These are phyloP conservation scores for Syzygium syzygioides DNA, from an alignment of 441 rosid species.

Conservation along the genomic window DNA sequence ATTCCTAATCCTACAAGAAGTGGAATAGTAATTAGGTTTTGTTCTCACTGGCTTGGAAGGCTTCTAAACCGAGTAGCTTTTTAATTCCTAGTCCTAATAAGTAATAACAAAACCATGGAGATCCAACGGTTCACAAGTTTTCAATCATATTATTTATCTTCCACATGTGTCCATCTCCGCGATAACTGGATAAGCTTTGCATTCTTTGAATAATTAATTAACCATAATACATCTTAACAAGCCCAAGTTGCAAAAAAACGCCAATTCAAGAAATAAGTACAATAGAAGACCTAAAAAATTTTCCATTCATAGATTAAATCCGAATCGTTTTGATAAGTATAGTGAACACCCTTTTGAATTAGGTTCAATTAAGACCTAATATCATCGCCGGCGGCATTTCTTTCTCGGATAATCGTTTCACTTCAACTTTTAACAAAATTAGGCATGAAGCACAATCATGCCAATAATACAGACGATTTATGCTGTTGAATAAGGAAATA, in stretches of 20 bases:
- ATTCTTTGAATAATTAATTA: not conserved
- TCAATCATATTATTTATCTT: not conserved
- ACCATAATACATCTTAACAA: not conserved
- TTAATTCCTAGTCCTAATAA: not conserved
- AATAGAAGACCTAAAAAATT: not conserved
- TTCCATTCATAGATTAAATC: not conserved
- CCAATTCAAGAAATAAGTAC: not conserved
- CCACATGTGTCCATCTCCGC: not conserved
- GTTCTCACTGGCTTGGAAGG: not conserved
- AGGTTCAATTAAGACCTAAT: not conserved
- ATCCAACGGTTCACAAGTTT: not conserved
- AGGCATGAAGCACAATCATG: not conserved
- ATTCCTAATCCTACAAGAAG: not conserved
- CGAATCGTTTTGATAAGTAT: not conserved
- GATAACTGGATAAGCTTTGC: not conserved
- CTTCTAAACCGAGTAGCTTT: not conserved
- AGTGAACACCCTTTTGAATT: not conserved
- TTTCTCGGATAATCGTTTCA: not conserved
- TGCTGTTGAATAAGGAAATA: not conserved
- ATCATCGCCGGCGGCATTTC: not conserved
- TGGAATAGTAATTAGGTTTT: not conserved
- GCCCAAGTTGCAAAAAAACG: not conserved
- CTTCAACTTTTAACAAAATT: not conserved
- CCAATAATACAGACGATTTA: not conserved
- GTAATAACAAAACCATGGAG: not conserved